Evolutionary conservation across 192 early-diverging fungal genomes (phyloP).

Genomic region (Coemansia sp.): DNA sequence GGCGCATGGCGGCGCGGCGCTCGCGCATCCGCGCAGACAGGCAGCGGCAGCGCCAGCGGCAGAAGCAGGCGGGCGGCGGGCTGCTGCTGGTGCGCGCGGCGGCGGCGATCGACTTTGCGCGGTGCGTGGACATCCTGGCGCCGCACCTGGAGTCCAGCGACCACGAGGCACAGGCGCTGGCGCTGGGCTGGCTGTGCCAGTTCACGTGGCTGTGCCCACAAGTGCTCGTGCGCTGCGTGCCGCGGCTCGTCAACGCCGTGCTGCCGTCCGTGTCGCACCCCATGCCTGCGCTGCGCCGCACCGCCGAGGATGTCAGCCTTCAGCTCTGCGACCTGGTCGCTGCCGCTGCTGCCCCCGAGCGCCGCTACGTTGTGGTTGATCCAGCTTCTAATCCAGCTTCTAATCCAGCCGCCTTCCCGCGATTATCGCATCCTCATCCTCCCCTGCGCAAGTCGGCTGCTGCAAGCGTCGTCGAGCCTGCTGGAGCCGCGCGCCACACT

Average conservation of each 20-base stretch:
- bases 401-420: too few relatives aligned
- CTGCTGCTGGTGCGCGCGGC: conserved; percentile 21
- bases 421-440: too few relatives aligned
- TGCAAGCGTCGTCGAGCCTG: neutral
- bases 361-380: neutral
- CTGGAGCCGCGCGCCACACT: neutral
- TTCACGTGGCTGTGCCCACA: conserved; percentile 84
- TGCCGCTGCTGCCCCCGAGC: neutral
- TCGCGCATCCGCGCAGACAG: conserved; percentile 38
- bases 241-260: conserved; percentile 79
- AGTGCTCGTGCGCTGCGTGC: conserved; percentile 82
- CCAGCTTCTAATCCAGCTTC: too few relatives aligned
- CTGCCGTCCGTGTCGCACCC: conserved; percentile 87
- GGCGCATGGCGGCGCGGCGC: conserved; percentile 49
- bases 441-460: neutral
- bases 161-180: conserved; percentile 92
- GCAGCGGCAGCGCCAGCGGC: too few relatives aligned
- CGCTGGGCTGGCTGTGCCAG: conserved; percentile 90
- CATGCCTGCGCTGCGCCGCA: conserved; percentile 63
- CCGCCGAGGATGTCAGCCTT: conserved; percentile 84
- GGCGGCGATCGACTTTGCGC: conserved; percentile 73
- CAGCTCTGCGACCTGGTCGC: neutral
- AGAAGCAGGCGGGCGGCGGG: neutral
- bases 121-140: conserved; percentile 81
- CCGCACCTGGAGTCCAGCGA: conserved; percentile 73